These are phyloP conservation scores for Ophiorrhiza pumila DNA, from an alignment of 257 asterid genomes.

Conservation along the genomic window DNA sequence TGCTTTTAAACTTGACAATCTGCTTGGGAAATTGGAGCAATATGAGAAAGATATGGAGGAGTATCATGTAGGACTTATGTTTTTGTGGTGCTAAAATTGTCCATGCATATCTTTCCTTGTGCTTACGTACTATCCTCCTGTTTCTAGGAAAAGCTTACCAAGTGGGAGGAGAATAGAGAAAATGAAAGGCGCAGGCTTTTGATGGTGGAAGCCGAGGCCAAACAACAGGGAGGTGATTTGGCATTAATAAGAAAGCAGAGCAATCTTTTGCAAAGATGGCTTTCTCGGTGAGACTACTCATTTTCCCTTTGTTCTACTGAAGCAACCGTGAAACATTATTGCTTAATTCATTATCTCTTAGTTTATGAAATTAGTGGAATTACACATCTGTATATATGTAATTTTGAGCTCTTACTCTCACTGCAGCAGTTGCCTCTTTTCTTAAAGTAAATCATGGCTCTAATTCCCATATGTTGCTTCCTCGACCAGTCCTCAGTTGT, in stretches of 20 bases:
- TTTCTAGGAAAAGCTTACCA: slow-evolving; percentile 56
- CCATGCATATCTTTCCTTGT: slow-evolving; percentile 16
- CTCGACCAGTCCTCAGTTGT: slow-evolving; percentile 10
- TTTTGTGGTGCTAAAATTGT: slow-evolving; percentile 6
- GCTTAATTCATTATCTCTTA: neutral
- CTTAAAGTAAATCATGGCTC: neutral
- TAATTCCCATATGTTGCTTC: neutral
- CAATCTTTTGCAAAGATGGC: slow-evolving; percentile 62
- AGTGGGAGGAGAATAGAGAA: slow-evolving; percentile 81
- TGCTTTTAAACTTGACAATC: slow-evolving; percentile 69
- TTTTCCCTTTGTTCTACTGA: neutral
- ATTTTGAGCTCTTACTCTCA: neutral
- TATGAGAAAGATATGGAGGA: slow-evolving; percentile 91
- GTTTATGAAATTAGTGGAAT: neutral
- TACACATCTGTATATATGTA: neutral
- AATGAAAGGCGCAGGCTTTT: slow-evolving; percentile 62
- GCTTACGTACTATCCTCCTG: slow-evolving; percentile 16
- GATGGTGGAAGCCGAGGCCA: slow-evolving; percentile 72
- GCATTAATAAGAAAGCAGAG: slow-evolving; percentile 44
- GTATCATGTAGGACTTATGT: slow-evolving; percentile 54
- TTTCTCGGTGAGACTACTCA: slow-evolving; percentile 52
- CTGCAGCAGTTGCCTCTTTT: neutral
- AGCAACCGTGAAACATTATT: neutral
- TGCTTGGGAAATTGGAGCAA: slow-evolving; percentile 69
- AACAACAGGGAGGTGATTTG: slow-evolving; percentile 54